Percentiles rank a stretch among this genome's conserved stretches.
phyloP scores from a whole-genome alignment of 352 stramenopile species.

The Aphanomyces stellatus region DNA sequence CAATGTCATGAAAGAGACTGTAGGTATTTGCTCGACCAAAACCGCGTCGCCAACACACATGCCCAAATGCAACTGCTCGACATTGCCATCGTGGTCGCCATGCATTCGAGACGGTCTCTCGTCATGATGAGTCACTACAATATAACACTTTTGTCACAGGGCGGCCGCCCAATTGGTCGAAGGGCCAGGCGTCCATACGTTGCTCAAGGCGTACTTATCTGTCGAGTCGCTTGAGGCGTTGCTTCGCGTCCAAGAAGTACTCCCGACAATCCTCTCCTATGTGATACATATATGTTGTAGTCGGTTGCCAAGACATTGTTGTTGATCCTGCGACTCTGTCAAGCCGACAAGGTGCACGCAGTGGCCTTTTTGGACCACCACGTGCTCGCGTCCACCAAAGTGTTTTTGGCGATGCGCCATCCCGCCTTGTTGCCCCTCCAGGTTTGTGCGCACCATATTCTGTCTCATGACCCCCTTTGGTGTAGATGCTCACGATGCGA shows the following conservation, averaged over 20 bases:
- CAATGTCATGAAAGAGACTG: too few species aligned
- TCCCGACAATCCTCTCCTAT: neutral
- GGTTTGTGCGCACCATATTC: too few species aligned
- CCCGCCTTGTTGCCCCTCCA: neutral
- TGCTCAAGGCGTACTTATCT: neutral
- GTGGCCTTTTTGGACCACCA: neutral
- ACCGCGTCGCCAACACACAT: too few species aligned
- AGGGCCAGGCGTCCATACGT: neutral
- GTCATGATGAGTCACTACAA: too few species aligned
- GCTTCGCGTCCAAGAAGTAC: neutral
- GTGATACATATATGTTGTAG: neutral
- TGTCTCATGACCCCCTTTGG: too few species aligned
- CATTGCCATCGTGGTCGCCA: conserved; percentile 36
- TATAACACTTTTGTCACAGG: too few species aligned
- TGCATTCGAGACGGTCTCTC: conserved; percentile 34
- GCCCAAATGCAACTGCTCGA: conserved; percentile 39
- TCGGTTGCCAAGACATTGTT: conserved; percentile 14
- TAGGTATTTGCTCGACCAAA: too few species aligned
- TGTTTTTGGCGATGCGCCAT: conserved; percentile 8
- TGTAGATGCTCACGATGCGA: conserved; percentile 48
- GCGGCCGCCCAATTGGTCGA: conserved; percentile 4
- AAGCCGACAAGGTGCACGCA: conserved; percentile 8
- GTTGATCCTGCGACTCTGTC: conserved; percentile 23
- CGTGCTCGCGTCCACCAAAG: conserved; percentile 14
- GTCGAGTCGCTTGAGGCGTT: neutral